Evolutionary conservation across 73 alveolate genomes (phyloP).

Genomic region (Paraurostyla sp.): DNA sequence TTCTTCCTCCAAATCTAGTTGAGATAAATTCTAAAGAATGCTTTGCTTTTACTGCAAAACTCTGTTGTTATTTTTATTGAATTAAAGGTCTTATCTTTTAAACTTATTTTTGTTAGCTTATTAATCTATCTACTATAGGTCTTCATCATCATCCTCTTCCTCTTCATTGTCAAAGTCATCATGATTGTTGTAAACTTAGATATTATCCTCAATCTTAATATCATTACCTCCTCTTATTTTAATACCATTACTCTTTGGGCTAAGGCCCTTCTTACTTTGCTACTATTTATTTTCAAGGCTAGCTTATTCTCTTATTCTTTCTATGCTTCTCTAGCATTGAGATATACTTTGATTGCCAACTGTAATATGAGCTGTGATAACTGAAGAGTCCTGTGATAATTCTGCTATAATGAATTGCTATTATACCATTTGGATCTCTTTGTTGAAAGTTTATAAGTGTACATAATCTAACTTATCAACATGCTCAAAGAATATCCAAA

Average conservation of each 20-base stretch:
- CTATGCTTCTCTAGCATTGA: conserved; percentile 38
- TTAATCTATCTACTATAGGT: no score
- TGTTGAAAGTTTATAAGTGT: conserved; percentile 69
- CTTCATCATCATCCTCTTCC: background rate
- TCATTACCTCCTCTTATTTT: conserved; percentile 48
- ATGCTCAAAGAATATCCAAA: conserved; percentile 79
- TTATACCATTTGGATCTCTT: conserved; percentile 84
- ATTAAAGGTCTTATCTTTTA: background rate
- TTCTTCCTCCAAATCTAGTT: conserved; percentile 13
- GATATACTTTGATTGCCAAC: conserved; percentile 56
- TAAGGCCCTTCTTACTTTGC: background rate
- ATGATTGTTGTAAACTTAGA: conserved; percentile 5
- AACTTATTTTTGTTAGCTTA: conserved; percentile 7
- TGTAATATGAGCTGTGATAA: conserved; percentile 78
- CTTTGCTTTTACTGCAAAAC: no score
- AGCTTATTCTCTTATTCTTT: conserved; percentile 43
- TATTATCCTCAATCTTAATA: conserved; percentile 73
- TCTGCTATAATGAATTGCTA: conserved; percentile 80
- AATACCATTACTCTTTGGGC: background rate
- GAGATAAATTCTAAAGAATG: conserved; percentile 23
- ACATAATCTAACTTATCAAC: conserved; percentile 57
- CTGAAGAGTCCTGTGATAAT: conserved; percentile 69
- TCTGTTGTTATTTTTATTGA: background rate
- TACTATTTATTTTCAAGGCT: background rate
- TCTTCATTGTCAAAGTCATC: conserved; percentile 32